Percentiles rank a stretch among this genome's conserved stretches.
Evolutionary conservation across 2,329 filamentous ascomycete genomes (phyloP).

Genomic region (Colletotrichum aenigma): DNA sequence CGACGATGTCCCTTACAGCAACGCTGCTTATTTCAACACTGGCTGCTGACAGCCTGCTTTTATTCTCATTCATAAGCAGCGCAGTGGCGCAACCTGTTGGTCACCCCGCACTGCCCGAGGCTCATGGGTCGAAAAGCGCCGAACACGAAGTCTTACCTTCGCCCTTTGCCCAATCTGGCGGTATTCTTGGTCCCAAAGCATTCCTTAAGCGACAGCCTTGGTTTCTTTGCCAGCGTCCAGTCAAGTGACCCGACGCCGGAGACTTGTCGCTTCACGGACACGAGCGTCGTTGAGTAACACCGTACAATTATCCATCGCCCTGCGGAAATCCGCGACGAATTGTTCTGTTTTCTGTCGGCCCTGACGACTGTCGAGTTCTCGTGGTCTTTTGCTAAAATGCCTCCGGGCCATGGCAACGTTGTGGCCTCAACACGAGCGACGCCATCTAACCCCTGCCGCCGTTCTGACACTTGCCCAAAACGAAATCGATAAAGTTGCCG

Average conservation of each 20-base stretch:
- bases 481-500: slow-evolving; percentile 12
- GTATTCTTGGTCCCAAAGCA: neutral
- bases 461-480: slow-evolving; percentile 12
- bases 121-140: neutral
- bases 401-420: neutral
- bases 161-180: neutral
- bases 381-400: neutral
- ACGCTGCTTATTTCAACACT: neutral
- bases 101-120: neutral
- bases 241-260: neutral
- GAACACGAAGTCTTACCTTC: neutral
- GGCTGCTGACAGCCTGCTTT: neutral
- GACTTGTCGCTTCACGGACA: neutral
- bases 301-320: neutral
- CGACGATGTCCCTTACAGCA: neutral
- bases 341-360: neutral
- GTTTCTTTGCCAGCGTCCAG: neutral
- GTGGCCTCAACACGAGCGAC: slow-evolving; percentile 8
- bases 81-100: neutral
- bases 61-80: neutral
- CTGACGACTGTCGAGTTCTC: neutral
- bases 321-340: neutral
- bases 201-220: neutral
- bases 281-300: neutral
- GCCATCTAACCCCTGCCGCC: neutral